Evolutionary conservation across 2,329 filamentous ascomycete species (phyloP), one percentile per base, ranked within the genome.

Genomic region (Aspergillus ochraceoroseus): DNA sequence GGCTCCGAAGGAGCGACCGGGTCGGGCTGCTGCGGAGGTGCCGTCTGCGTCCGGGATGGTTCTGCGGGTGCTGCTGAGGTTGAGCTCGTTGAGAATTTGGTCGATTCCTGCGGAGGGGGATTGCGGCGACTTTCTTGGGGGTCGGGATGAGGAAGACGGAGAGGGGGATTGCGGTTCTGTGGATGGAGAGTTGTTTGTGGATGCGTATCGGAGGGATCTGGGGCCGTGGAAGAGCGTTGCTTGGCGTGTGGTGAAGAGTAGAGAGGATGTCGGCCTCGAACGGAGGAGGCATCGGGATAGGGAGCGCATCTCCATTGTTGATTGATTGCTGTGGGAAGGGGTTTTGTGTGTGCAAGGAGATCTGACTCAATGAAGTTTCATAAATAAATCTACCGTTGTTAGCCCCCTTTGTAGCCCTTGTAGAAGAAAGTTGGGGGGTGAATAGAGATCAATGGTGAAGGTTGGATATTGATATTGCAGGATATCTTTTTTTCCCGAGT

Each of bases 271-370:
- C 38, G 59, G 59, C 46, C 55, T 48, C 53, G 54, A 43, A 28
- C 59, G 61, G 51, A 64, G 56, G 53, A 63, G 57, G 54, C 54
- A 49, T 27, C 55, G 55, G 47, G 57, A 48, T 36, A 64, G 44
- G 42, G 50, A 41, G 46, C 59, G 61, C 46, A 53, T 46, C 44
- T 64, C 60, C 61, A 63, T 63, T 43, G 44, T 53, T 32, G 5
- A 32, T 29, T 33, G 18, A 29, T 30, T 4, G 4, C 3, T 17
- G n/a, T 11, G 3, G 9, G 18, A 9, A 12, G 20, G 1, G 2
- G 11, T 12, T 11, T 5, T 14, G 13, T 14, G 6, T 12, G 20
- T 14, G 31, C 9, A 36, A 14, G 11, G 7, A n/a, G n/a, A n/a
- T n/a, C n/a, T n/a, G n/a, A n/a, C n/a, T n/a, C n/a, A n/a, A n/a